phyloP scores from a whole-genome alignment of 345 rosid genomes.

The Acer yangbiense region DNA sequence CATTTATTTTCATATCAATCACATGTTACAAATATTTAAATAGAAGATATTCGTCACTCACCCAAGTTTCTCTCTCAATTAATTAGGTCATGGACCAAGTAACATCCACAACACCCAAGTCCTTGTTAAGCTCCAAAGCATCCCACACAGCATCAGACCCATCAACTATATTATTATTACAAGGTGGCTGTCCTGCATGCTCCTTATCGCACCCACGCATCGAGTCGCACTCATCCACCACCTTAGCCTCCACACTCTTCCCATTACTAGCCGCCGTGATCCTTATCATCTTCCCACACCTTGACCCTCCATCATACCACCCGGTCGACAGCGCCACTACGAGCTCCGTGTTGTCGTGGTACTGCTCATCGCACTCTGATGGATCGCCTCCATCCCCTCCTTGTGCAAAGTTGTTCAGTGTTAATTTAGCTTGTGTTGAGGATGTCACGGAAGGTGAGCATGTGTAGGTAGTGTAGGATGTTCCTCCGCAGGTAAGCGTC shows the following conservation, averaged over 20 bases:
- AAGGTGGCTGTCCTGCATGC: constrained; percentile 39
- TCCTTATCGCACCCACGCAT: constrained; percentile 26
- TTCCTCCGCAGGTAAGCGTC: constrained; percentile 9
- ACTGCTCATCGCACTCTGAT: constrained; percentile 27
- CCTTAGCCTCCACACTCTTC: constrained; percentile 27
- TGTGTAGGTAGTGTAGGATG: not conserved
- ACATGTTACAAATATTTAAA: too few relatives aligned
- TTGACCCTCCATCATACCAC: constrained; percentile 33
- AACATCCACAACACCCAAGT: constrained; percentile 31
- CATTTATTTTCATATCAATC: too few relatives aligned
- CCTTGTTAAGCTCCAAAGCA: constrained; percentile 32
- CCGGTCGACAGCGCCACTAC: constrained; percentile 49
- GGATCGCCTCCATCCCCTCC: constrained; percentile 41
- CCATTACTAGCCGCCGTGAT: constrained; percentile 31
- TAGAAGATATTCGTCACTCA: too few relatives aligned
- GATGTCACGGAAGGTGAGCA: constrained; percentile 41
- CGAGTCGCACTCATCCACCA: constrained; percentile 50
- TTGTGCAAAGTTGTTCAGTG: constrained; percentile 36
- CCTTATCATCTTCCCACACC: constrained; percentile 24
- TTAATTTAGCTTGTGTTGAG: constrained; percentile 26
- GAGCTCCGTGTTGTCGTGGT: not conserved
- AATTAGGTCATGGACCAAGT: constrained; percentile 46
- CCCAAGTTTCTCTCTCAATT: not conserved
- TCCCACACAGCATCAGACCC: constrained; percentile 48
- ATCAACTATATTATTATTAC: constrained; percentile 36